A percentile compares a stretch with the other conserved stretches of the same genome.
phyloP scores from a whole-genome alignment of 768 basidiomycete species.

The Psilocybe cyanescens region DNA sequence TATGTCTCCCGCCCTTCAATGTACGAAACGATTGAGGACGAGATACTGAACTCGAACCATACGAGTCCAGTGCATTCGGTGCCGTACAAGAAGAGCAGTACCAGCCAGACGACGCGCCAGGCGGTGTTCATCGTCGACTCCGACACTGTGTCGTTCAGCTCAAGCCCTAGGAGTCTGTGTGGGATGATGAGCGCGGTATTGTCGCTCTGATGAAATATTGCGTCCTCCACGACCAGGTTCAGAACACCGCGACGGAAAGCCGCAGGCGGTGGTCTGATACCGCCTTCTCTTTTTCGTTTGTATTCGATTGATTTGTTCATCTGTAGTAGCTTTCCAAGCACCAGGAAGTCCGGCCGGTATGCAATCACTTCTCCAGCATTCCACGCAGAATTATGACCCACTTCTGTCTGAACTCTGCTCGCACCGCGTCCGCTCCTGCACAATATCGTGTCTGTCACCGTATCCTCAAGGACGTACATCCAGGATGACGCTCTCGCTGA shows the following conservation, averaged over 20 bases:
- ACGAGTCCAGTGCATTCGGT: slow-evolving; percentile 13
- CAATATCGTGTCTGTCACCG: slow-evolving; percentile 72
- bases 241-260: slow-evolving; percentile 69
- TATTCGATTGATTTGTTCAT: background rate
- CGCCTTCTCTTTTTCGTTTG: slow-evolving; percentile 52
- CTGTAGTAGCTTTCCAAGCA: slow-evolving; percentile 65
- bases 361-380: slow-evolving; percentile 75
- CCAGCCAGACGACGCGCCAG: slow-evolving; percentile 39
- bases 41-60: slow-evolving; percentile 40
- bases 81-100: slow-evolving; percentile 32
- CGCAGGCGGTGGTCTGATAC: slow-evolving; percentile 70
- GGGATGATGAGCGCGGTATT: slow-evolving; percentile 76
- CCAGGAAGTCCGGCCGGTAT: slow-evolving; percentile 67
- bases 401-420: slow-evolving; percentile 72
- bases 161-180: slow-evolving; percentile 42
- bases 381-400: slow-evolving; percentile 69
- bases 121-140: slow-evolving; percentile 62
- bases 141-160: slow-evolving; percentile 51
- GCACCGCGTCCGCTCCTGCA: slow-evolving; percentile 66
- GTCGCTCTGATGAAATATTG: slow-evolving; percentile 67
- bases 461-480: slow-evolving; percentile 60
- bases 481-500: slow-evolving; percentile 49
- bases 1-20: slow-evolving; percentile 68
- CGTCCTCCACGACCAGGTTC: slow-evolving; percentile 69
- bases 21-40: slow-evolving; percentile 84